Base-by-base conservation (phyloP, 192 early-diverging fungal genomes). In the Phycomyces blakesleeanus region DNA sequence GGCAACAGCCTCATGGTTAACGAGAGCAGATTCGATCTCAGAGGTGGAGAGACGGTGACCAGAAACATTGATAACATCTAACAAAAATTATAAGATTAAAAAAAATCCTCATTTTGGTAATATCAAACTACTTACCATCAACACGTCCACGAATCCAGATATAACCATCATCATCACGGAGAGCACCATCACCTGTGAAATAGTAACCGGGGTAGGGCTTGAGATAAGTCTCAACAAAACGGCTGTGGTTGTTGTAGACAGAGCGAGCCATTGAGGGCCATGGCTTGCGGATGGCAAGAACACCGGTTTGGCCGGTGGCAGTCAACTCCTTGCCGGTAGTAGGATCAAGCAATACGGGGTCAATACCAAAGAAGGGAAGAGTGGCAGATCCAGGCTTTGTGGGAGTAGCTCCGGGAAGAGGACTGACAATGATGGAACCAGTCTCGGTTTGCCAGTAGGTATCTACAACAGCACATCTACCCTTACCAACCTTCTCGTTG, bases 391-490 rank as follows among this genome's bases (percentile, higher is more conserved):
- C 96, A 27, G 96, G 91, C 81, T 98, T 98, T 66, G 92, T 92
- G 21, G 88, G 73, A 8, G 81, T 91, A 49, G 85, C 87, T 25
- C 93, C 92, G 15, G 96, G 96, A 21, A 98, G 76, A 26, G 94
- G 94, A 1, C 93, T 87, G 51, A 98, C 75, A 44, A 98, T 89
- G 66, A 92, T 91, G 16, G 87, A 91, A 16, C 95, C 95, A n/a
- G 95, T 95, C 81, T 97, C 95, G 16, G 88, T 91, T 66, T 89
- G 86, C 88, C 89, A 91, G 89, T 96, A 98, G 3, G 95, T 98
- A 81, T 98, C 95, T 22, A 98, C 94, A 20, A 98, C 85, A 8
- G 91, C 85, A 76, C 94, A 95, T 38, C 83, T 83, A 15, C 83
- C 81, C 59, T 90, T 84, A 34, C 93, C 94, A 39, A 98, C 91